Conservation (phyloP, 1,284 basidiomycete genomes). For the Tremellales sp. region DNA sequence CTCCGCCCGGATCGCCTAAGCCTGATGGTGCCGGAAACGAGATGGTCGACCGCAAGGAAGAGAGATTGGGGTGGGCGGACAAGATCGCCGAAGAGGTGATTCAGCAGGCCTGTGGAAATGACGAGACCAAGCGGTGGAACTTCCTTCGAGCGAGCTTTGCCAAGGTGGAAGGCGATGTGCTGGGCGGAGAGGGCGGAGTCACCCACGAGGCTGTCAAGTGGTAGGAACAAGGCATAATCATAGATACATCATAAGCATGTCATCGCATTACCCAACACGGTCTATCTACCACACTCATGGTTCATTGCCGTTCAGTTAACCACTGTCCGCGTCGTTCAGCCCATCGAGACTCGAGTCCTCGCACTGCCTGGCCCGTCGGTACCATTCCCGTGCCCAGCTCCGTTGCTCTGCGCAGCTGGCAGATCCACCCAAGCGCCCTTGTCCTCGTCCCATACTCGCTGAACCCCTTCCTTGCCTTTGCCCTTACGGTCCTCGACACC, state of each 20-base stretch:
- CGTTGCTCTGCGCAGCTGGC: neutral
- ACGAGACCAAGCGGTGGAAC: slow-evolving; percentile 50
- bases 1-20: slow-evolving; percentile 53
- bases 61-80: slow-evolving; percentile 44
- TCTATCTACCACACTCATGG: too few relatives aligned
- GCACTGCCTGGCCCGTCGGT: slow-evolving; percentile 12
- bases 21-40: neutral
- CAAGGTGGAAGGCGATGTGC: slow-evolving; percentile 81
- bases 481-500: slow-evolving; percentile 6
- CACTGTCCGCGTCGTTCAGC: neutral
- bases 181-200: slow-evolving; percentile 40
- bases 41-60: slow-evolving; percentile 1
- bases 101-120: slow-evolving; percentile 48
- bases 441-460: slow-evolving; percentile 12
- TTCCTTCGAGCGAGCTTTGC: slow-evolving; percentile 78
- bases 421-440: slow-evolving; percentile 8
- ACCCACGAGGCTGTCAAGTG: slow-evolving; percentile 69
- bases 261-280: too few relatives aligned
- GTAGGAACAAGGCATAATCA: too few relatives aligned
- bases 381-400: neutral
- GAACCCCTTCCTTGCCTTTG: slow-evolving; percentile 7
- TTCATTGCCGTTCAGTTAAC: too few relatives aligned
- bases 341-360: slow-evolving; percentile 17
- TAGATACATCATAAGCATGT: too few relatives aligned
- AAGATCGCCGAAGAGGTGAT: slow-evolving; percentile 52